Evolutionary conservation across 2,329 filamentous ascomycete species (phyloP).

Genomic region (Albophoma yamanashiensis): DNA sequence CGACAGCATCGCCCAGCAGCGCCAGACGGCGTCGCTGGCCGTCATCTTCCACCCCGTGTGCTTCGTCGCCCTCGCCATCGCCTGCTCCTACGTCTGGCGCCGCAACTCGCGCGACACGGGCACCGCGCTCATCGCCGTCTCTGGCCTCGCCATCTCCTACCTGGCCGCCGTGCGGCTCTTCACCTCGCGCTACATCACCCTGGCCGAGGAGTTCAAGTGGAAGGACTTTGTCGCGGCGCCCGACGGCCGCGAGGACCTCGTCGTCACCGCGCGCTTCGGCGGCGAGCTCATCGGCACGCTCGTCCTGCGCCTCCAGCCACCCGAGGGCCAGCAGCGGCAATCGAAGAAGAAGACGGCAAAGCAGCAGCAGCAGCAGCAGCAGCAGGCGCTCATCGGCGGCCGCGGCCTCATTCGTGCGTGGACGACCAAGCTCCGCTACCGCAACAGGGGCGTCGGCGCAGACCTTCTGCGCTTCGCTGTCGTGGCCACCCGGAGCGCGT

Average conservation of each 20-base stretch:
- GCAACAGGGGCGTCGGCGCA: constrained; percentile 58
- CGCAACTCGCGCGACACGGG: constrained; percentile 36
- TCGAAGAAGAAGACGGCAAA: background rate
- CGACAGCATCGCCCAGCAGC: constrained; percentile 75
- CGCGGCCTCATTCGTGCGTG: constrained; percentile 65
- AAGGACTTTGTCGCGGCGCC: constrained; percentile 39
- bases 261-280: constrained; percentile 56
- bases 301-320: constrained; percentile 50
- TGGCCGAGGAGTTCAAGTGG: constrained; percentile 54
- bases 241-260: constrained; percentile 29
- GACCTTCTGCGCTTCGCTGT: constrained; percentile 66
- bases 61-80: constrained; percentile 30
- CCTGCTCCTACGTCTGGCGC: constrained; percentile 30
- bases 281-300: constrained; percentile 58
- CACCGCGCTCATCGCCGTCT: constrained; percentile 41
- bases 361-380: background rate
- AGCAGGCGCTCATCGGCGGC: constrained; percentile 29
- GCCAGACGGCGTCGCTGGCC: constrained; percentile 52
- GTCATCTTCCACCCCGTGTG: constrained; percentile 53
- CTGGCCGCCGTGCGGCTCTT: constrained; percentile 50
- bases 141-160: constrained; percentile 51
- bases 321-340: background rate
- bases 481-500: constrained; percentile 48
- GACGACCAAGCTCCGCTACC: constrained; percentile 63
- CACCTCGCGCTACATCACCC: constrained; percentile 49